Base-by-base conservation (phyloP, 164 flowering plant species). In the Nymphaea thermarum region DNA sequence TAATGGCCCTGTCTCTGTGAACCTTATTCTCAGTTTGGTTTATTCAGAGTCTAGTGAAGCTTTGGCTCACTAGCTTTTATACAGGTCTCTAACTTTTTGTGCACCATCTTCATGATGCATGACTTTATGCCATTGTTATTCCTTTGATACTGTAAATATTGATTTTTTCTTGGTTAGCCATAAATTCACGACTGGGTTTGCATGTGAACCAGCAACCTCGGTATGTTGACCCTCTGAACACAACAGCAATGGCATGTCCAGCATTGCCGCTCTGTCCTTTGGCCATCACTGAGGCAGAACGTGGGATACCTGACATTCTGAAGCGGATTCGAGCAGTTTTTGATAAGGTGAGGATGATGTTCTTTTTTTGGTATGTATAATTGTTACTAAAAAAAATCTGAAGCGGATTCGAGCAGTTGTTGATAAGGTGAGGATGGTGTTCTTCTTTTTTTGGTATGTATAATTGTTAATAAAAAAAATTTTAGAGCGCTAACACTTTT, bases 181-280 rank as follows among this genome's bases (percentile, higher is more conserved):
- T 51, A 51, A 3, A 8, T 47, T 47, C 12, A 47, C 55, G 53
- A 45, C 53, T 45, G 12, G 14, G 8, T 51, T 51, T 51, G 8
- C 57, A 51, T 51, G 57, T 10, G 57, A 73, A 3, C 44, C 82
- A 91, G 97, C 80, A 81, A 59, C 97, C 99, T 18, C 80, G 77
- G 74, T 80, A 74, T 75, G 95, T 95, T 5, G 99, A 95, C 79
- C 96, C 98, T 25, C 90, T 95, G 67, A 95, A 95, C 74, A 0
- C 86, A 66, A 90, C 98, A 63, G 96, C 98, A 43, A 92, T 95
- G 99, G 99, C 99, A 64, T 95, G 98, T 75, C 98, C 99, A 36
- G 94, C 99, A 67, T 72, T 95, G 8, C 99, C 99, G 51, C 84
- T 95, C 36, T 95, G 99, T 78, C 96, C 98, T 43, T 74, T 95